Conservation (phyloP, 345 rosid species). For the Melaleuca alternifolia region DNA sequence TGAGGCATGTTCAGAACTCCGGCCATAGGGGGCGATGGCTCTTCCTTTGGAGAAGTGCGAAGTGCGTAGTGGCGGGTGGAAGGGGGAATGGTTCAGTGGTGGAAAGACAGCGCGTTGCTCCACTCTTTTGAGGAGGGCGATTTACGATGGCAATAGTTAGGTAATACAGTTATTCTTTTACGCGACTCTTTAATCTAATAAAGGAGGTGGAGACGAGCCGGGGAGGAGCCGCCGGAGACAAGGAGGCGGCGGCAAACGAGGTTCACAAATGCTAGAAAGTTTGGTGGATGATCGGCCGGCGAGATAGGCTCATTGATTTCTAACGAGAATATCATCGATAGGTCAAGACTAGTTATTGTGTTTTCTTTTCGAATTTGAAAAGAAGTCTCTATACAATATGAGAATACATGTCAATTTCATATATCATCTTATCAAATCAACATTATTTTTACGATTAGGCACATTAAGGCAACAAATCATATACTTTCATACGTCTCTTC, state of each 20-base stretch:
- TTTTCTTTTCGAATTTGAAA: too few relatives aligned
- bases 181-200: background rate
- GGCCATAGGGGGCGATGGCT: slow-evolving; percentile 32
- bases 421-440: background rate
- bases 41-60: background rate
- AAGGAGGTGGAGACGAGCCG: background rate
- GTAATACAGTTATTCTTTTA: background rate
- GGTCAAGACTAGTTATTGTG: rapidly evolving
- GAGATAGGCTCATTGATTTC: rapidly evolving
- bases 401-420: background rate
- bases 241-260: background rate
- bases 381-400: rapidly evolving
- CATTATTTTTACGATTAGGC: background rate
- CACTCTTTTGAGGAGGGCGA: background rate
- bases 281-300: rapidly evolving
- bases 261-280: background rate
- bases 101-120: background rate
- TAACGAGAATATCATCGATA: background rate
- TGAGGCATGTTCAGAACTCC: slow-evolving; percentile 40
- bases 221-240: background rate
- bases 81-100: background rate
- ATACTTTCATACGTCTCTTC: rapidly evolving
- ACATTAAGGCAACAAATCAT: rapidly evolving
- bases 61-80: background rate
- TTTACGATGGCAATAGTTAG: background rate